phyloP scores from a whole-genome alignment of 225 moss, liverwort and hornwort genomes.

The Neckera pumila region DNA sequence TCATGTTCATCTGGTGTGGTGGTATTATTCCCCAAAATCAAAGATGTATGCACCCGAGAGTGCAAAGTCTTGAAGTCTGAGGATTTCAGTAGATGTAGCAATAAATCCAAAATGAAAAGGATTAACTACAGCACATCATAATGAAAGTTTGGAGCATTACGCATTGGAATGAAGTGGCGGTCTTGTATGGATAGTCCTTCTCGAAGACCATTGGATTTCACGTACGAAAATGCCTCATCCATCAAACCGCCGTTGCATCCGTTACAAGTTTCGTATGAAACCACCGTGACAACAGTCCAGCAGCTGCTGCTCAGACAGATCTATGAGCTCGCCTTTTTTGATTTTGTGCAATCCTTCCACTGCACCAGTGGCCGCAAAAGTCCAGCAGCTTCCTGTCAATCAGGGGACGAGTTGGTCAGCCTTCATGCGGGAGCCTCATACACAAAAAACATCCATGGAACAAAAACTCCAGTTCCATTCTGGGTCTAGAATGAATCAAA shows the following conservation, averaged over 20 bases:
- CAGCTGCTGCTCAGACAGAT: background rate
- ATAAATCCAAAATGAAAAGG: no score
- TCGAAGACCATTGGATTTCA: background rate
- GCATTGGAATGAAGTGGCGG: background rate
- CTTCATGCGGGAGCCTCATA: background rate
- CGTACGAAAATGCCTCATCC: rapidly evolving
- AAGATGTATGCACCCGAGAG: background rate
- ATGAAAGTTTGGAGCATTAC: background rate
- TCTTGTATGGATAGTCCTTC: background rate
- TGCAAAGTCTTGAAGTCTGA: background rate
- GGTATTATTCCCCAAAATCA: background rate
- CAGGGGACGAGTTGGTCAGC: background rate
- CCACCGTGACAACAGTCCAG: background rate
- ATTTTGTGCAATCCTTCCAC: background rate
- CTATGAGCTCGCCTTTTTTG: background rate
- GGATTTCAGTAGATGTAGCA: background rate
- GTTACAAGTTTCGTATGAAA: rapidly evolving
- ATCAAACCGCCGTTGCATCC: background rate
- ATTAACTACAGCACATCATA: no score
- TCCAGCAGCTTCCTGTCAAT: background rate
- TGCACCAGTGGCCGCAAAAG: background rate
- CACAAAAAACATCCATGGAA: no score
- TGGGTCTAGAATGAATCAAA: background rate
- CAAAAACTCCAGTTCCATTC: background rate
- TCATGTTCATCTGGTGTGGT: background rate